Evolutionary conservation across 1,284 basidiomycete genomes (phyloP).

Genomic region (Marasmius tenuissimus): DNA sequence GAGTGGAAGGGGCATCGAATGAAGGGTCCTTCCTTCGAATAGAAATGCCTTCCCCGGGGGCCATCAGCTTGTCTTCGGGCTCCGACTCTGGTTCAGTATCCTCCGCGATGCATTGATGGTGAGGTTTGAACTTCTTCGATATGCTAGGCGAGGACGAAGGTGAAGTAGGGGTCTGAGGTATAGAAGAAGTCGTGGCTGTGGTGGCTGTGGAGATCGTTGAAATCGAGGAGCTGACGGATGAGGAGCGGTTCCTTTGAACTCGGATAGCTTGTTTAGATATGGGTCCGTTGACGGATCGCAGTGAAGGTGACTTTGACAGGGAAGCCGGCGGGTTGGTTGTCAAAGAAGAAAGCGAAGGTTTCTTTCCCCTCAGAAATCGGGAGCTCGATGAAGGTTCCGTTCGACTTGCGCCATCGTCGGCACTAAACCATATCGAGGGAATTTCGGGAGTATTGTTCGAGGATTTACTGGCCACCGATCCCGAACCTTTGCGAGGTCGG

Average conservation of each 20-base stretch:
- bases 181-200: slow-evolving; percentile 5
- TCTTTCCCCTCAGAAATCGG: not conserved
- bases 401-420: slow-evolving; percentile 6
- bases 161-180: slow-evolving; percentile 26
- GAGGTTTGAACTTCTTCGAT: slow-evolving; percentile 12
- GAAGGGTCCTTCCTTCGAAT: not conserved
- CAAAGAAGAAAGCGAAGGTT: not conserved
- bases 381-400: not conserved
- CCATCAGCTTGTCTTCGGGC: not conserved
- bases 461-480: not conserved
- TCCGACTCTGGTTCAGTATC: slow-evolving; percentile 6
- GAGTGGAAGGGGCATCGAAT: slow-evolving; percentile 4
- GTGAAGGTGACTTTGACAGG: not conserved
- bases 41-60: not conserved
- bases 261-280: not conserved
- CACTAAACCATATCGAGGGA: slow-evolving; percentile 13
- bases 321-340: no score
- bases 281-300: not conserved
- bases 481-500: slow-evolving; percentile 7
- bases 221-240: not conserved
- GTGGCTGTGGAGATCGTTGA: slow-evolving; percentile 8
- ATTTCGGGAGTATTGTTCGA: slow-evolving; percentile 5
- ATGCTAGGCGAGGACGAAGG: slow-evolving; percentile 18
- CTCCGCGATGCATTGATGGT: slow-evolving; percentile 13
- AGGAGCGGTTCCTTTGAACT: slow-evolving; percentile 4